These are phyloP conservation scores for Luzula sylvatica DNA, from an alignment of 176 grass and related monocot genomes.

Conservation along the genomic window DNA sequence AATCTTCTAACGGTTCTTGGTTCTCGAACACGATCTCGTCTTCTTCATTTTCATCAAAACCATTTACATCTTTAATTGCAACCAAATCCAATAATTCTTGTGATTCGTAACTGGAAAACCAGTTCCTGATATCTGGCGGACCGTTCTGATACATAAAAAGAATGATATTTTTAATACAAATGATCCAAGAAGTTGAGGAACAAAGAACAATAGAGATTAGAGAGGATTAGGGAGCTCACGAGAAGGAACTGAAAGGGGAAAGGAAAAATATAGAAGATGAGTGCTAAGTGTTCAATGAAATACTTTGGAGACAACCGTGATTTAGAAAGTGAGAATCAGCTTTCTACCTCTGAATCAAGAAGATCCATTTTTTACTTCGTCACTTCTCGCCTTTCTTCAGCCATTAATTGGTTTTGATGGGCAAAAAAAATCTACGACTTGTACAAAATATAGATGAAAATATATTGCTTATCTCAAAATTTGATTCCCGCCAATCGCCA, in stretches of 20 bases:
- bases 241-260: conserved; percentile 14
- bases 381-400: background rate
- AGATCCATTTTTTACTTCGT: background rate
- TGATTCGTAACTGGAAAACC: conserved; percentile 75
- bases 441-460: background rate
- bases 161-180: background rate
- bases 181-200: background rate
- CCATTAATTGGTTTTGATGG: background rate
- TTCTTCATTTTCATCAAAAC: background rate
- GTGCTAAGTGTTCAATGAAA: conserved; percentile 13
- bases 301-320: background rate
- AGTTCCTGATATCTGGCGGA: conserved; percentile 70
- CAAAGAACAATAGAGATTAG: conserved; percentile 6
- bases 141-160: conserved; percentile 42
- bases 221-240: too few relatives aligned
- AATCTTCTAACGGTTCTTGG: conserved; percentile 34
- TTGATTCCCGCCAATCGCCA: conserved; percentile 14
- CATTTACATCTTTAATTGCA: conserved; percentile 25
- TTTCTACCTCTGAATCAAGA: conserved; percentile 11
- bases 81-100: conserved; percentile 12
- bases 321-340: background rate
- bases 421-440: background rate
- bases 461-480: conserved; percentile 15
- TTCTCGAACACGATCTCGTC: conserved; percentile 24
- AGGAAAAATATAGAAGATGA: conserved; percentile 14